A percentile compares a stretch with the other conserved stretches of the same genome.
phyloP scores from a whole-genome alignment of 768 basidiomycete species.

The Rhizopogon sp. region DNA sequence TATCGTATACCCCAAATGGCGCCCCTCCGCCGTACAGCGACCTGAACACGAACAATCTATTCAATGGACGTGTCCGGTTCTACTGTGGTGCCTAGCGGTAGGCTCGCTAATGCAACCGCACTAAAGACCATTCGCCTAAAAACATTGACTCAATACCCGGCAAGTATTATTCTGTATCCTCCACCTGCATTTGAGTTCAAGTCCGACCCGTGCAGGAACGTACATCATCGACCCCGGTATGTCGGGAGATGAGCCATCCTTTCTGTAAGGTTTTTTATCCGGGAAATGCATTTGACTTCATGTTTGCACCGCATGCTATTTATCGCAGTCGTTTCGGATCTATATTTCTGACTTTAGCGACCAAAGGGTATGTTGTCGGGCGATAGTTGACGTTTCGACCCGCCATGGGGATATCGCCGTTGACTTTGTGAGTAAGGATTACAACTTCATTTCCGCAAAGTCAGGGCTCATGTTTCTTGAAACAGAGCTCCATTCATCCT shows the following conservation, averaged over 20 bases:
- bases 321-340: slow-evolving; percentile 38
- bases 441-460: background rate
- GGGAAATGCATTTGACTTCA: slow-evolving; percentile 11
- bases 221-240: slow-evolving; percentile 36
- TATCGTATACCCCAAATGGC: background rate
- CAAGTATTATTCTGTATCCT: slow-evolving; percentile 4
- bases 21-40: background rate
- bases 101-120: background rate
- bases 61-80: background rate
- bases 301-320: slow-evolving; percentile 21
- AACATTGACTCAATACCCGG: slow-evolving; percentile 29
- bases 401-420: slow-evolving; percentile 32
- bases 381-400: slow-evolving; percentile 33
- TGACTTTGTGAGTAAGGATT: slow-evolving; percentile 1
- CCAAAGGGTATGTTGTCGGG: slow-evolving; percentile 30
- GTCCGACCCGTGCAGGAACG: slow-evolving; percentile 24
- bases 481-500: background rate
- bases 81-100: background rate
- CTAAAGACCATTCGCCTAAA: background rate
- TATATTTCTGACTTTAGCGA: slow-evolving; percentile 34
- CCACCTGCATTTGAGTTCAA: background rate
- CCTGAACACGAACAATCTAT: no score
- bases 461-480: slow-evolving; percentile 7
- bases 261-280: background rate
- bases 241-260: slow-evolving; percentile 19